phyloP scores from a whole-genome alignment of 2,329 filamentous ascomycete genomes.

The Paraphoma chrysanthemicola region DNA sequence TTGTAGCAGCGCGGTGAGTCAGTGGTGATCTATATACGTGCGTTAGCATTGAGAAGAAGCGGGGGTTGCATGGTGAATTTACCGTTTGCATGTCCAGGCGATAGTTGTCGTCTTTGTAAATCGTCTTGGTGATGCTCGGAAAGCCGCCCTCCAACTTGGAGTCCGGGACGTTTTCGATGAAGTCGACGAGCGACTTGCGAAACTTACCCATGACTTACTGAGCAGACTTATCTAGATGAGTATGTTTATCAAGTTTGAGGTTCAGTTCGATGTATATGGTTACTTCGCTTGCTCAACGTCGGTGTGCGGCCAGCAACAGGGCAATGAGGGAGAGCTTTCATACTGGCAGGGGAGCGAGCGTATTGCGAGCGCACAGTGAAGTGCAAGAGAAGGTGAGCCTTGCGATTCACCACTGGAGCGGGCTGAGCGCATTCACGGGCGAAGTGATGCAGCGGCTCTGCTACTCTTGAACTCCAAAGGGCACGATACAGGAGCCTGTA shows the following conservation, averaged over 20 bases:
- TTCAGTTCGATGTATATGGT: neutral
- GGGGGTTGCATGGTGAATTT: neutral
- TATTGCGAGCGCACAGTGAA: neutral
- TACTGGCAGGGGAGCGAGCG: neutral
- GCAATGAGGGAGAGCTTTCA: neutral
- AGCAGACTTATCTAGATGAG: neutral
- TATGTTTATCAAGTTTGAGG: neutral
- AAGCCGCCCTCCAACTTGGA: slow-evolving; percentile 4
- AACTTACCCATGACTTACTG: neutral
- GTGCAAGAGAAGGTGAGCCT: neutral
- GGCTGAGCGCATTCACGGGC: too few species aligned
- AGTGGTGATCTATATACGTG: neutral
- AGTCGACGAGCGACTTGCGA: neutral
- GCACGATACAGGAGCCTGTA: too few species aligned
- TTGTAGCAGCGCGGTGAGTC: neutral
- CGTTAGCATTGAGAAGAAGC: neutral
- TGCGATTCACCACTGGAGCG: too few species aligned
- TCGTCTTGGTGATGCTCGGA: neutral
- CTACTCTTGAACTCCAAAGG: too few species aligned
- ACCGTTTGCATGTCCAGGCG: neutral
- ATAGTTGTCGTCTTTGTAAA: neutral
- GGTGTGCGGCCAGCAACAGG: neutral
- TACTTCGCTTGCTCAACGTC: neutral
- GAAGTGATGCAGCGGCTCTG: neutral
- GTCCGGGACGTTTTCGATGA: slow-evolving; percentile 1